Evolutionary conservation across 2,329 filamentous ascomycete genomes (phyloP), one percentile per base, ranked within the genome.

Genomic region (Dactylellina parvicollis): DNA sequence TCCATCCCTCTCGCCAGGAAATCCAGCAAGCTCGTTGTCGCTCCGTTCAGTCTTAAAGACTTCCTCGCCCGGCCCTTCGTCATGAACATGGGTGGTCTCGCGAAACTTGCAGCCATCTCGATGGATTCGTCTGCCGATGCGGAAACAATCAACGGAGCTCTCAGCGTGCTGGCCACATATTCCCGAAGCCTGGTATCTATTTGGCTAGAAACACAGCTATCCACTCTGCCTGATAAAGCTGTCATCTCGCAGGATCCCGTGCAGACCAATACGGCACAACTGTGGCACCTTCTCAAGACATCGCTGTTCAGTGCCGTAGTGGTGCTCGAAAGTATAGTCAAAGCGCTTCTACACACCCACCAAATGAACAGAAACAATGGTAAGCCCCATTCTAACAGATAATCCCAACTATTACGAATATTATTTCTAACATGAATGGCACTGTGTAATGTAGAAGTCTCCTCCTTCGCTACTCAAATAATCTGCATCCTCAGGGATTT

Each of bases 231-330:
- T 8, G 67, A 65, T 40, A 57, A 62, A 24, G 57, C 67, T 3
- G 16, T 36, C 2, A 64, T 72, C 16, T 72, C 67, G 20, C 44
- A 59, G 8, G 67, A 72, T 18, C 50, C 57, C 9, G 52, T 28
- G 24, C 52, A 72, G 46, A 72, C 67, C 7, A 72, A 72, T 28
- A 64, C 67, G 0, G 67, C 44, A 12, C 67, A 72, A 22, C 12
- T 96, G 3, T 94, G 91, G 90, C 88, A 88, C 75, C 80, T 94
- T 1, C 83, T 96, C 4, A 88, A 89, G 76, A 89, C 90, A 65
- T 86, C 89, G 42, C 82, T 96, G 78, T 96, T 93, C 78, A 87
- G 89, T 1, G 85, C 88, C 2, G 87, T 93, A 2, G 89, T 92
- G 54, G 84, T 91, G 12, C 83, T 96, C n/a, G 87, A 92, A 55